Evolutionary conservation across 495 filamentous ascomycete species (phyloP).

Genomic region (Aspergillus sparsus): DNA sequence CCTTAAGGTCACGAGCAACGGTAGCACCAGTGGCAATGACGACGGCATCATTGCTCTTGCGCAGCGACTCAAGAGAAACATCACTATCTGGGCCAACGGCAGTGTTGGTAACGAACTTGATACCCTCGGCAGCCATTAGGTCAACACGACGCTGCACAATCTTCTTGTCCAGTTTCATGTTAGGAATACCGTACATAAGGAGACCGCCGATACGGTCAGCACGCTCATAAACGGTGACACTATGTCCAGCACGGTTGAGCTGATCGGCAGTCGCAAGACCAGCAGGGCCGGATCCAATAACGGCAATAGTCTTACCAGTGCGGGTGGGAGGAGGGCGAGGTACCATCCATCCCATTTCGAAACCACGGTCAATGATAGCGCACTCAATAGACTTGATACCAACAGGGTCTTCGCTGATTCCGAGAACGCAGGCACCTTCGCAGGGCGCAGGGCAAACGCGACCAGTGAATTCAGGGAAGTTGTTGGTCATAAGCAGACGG

Average conservation of each 20-base stretch:
- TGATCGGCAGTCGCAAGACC: slow-evolving; percentile 94
- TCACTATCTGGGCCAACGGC: slow-evolving; percentile 75
- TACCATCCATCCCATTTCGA: slow-evolving; percentile 99
- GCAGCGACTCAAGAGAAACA: slow-evolving; percentile 72
- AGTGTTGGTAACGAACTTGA: slow-evolving; percentile 77
- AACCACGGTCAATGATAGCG: slow-evolving; percentile 98
- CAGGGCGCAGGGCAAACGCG: slow-evolving; percentile 98
- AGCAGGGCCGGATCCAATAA: slow-evolving; percentile 93
- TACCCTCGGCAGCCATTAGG: slow-evolving; percentile 91
- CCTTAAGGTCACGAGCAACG: slow-evolving; percentile 93
- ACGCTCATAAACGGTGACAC: slow-evolving; percentile 93
- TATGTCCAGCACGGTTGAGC: slow-evolving; percentile 91
- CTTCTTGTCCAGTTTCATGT: slow-evolving; percentile 99
- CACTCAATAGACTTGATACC: slow-evolving; percentile 99
- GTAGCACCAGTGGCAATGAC: slow-evolving; percentile 97
- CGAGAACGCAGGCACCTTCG: slow-evolving; percentile 95
- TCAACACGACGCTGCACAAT: slow-evolving; percentile 95
- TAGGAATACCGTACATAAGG: slow-evolving; percentile 98
- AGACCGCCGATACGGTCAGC: slow-evolving; percentile 91
- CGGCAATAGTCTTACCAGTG: slow-evolving; percentile 85
- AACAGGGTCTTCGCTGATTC: slow-evolving; percentile 97
- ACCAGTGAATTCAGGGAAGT: slow-evolving; percentile 99
- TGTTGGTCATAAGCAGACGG: slow-evolving; percentile 96
- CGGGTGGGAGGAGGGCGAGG: slow-evolving; percentile 77
- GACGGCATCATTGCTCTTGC: slow-evolving; percentile 77